Conservation (phyloP, 495 filamentous ascomycete genomes). For the Wilcoxina mikolae region DNA sequence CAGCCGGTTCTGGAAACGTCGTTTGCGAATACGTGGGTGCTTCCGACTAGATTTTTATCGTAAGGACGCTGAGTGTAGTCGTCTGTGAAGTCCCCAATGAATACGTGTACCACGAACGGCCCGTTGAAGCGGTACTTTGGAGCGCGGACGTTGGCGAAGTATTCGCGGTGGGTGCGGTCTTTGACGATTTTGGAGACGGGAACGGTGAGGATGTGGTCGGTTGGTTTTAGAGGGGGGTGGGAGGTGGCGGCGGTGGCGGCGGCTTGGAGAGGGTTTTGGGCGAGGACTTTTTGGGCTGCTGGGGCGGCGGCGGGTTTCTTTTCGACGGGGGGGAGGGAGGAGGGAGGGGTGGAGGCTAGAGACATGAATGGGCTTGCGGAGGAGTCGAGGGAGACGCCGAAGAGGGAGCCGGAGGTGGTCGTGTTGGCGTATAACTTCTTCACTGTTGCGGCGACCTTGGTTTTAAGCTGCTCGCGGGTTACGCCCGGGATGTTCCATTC, state of each 20-base stretch:
- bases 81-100: slow-evolving; percentile 20
- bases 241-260: background rate
- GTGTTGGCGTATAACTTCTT: background rate
- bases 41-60: slow-evolving; percentile 26
- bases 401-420: background rate
- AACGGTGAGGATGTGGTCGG: background rate
- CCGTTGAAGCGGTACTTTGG: slow-evolving; percentile 26
- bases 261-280: background rate
- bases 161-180: slow-evolving; percentile 15
- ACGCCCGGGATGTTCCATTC: slow-evolving; percentile 26
- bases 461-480: slow-evolving; percentile 17
- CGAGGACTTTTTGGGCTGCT: background rate
- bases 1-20: slow-evolving; percentile 16
- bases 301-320: background rate
- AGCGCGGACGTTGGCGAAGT: slow-evolving; percentile 29
- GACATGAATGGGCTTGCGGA: background rate
- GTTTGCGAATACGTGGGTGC: slow-evolving; percentile 24
- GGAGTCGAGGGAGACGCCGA: background rate
- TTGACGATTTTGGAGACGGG: background rate
- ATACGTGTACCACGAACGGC: slow-evolving; percentile 28
- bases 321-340: background rate
- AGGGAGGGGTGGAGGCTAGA: background rate
- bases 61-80: slow-evolving; percentile 9
- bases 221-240: background rate
- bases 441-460: slow-evolving; percentile 19